Base-by-base conservation (phyloP, 169 alveolate genomes). In the Plasmodium vivax region DNA sequence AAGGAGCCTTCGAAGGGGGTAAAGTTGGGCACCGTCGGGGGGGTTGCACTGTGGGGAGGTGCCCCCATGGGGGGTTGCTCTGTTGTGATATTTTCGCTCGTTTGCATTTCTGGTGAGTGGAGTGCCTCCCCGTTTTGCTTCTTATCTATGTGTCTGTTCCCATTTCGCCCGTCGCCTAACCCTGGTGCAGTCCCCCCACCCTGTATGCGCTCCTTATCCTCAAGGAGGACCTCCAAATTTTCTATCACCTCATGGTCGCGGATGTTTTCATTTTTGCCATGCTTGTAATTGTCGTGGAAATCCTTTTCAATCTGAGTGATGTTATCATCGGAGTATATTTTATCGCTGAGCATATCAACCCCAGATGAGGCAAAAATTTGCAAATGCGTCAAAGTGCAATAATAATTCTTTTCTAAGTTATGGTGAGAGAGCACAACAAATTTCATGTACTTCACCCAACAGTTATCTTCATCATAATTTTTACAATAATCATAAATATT, bases 351-450 rank as follows among this genome's bases (percentile, higher is more conserved):
- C 95, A 96, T 94, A 74, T 97, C 98, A 58, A 97, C 97, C 36
- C 98, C 98, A 51, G 98, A 96, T 30, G 96, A 95, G 0, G 98
- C 98, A 93, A 95, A 97, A 36, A 97, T 97, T 95, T 95, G 96
- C 92, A 97, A 93, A 43, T 95, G 96, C 4, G 98, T 97, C 3
- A 97, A 94, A 27, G 98, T 95, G 88, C 98, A 97, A 90, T 97
- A 97, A 92, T 97, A 97, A 92, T 97, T 96, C 2, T 95, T 95
- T 43, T 96, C 98, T 47, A 87, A 47, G 36, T 75, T 94, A 90
- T 97, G 98, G 92, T 94, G 96, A 43, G 97, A 96, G n/a, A 97
- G 93, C 45, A 97, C 94, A 62, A 95, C 97, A 38, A 97, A 96
- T 72, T 96, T 97, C 62, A 97, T 43, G 91, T 92, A 92, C 38